Evolutionary conservation across 306 rosid genomes (phyloP).

Genomic region (Aeschynomene evenia): DNA sequence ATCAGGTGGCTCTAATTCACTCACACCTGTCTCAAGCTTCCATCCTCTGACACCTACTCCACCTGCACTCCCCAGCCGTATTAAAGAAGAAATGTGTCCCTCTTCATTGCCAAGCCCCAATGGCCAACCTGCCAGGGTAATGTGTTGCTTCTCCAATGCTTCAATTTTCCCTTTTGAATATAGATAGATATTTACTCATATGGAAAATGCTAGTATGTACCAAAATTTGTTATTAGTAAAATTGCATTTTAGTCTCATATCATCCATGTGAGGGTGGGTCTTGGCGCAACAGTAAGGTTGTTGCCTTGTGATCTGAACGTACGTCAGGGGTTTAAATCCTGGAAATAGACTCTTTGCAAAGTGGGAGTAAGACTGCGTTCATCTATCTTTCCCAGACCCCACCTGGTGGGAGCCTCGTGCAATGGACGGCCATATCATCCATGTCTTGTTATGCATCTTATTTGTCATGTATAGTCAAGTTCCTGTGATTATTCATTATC

Average conservation of each 20-base stretch:
- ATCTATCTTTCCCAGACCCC: too few relatives aligned
- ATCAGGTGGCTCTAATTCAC: constrained; percentile 60
- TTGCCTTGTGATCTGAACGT: too few relatives aligned
- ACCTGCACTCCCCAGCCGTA: constrained; percentile 55
- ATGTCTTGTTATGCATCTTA: neutral
- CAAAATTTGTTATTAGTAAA: neutral
- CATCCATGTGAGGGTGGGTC: too few relatives aligned
- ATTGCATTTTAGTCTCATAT: neutral
- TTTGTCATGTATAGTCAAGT: neutral
- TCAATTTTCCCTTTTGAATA: neutral
- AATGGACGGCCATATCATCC: too few relatives aligned
- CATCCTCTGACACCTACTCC: constrained; percentile 87
- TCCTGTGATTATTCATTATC: neutral
- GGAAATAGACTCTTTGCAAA: too few relatives aligned
- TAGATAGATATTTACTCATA: neutral
- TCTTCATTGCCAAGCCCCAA: constrained; percentile 74
- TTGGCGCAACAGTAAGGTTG: too few relatives aligned
- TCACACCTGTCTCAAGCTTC: constrained; percentile 64
- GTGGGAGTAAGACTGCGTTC: too few relatives aligned
- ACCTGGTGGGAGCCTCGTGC: too few relatives aligned
- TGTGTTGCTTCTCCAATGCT: neutral
- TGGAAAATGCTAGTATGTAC: neutral
- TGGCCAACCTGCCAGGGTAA: constrained; percentile 86
- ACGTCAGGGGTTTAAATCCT: too few relatives aligned
- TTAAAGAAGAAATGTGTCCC: constrained; percentile 90